A percentile compares a stretch with the other conserved stretches of the same genome.
phyloP scores from a whole-genome alignment of 768 basidiomycete genomes.

The Suillus weaverae region DNA sequence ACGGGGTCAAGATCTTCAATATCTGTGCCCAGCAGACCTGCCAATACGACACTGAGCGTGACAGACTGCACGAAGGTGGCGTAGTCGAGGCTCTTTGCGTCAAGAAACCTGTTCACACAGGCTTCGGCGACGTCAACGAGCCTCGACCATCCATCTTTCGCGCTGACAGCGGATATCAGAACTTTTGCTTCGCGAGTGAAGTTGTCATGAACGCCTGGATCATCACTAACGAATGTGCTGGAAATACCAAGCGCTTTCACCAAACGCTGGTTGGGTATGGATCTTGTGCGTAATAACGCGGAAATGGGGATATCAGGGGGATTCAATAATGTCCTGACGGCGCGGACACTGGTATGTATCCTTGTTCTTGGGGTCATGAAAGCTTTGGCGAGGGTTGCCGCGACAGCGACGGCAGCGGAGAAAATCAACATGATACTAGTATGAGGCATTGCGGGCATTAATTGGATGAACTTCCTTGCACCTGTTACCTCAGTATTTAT shows the following conservation, averaged over 20 bases:
- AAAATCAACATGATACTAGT: not conserved
- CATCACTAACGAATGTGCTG: slow-evolving; percentile 53
- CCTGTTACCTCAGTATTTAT: not conserved
- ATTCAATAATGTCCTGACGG: slow-evolving; percentile 17
- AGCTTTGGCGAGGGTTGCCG: not conserved
- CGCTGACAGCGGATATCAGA: slow-evolving; percentile 16
- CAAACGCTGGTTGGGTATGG: slow-evolving; percentile 24
- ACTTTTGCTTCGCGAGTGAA: slow-evolving; percentile 26
- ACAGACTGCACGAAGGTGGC: slow-evolving; percentile 40
- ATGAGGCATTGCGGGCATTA: not conserved
- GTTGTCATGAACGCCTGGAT: slow-evolving; percentile 28
- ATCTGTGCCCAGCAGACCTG: slow-evolving; percentile 37
- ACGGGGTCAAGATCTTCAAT: slow-evolving; percentile 28
- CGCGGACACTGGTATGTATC: slow-evolving; percentile 7
- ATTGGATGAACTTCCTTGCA: not conserved
- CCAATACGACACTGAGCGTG: slow-evolving; percentile 39
- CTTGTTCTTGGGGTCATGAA: slow-evolving; percentile 4
- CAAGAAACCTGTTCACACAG: not conserved
- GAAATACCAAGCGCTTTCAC: slow-evolving; percentile 32
- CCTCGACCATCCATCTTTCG: slow-evolving; percentile 15
- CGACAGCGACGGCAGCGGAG: not conserved
- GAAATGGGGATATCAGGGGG: slow-evolving; percentile 16
- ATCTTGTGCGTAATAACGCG: slow-evolving; percentile 19
- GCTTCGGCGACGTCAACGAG: slow-evolving; percentile 17
- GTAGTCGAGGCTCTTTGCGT: slow-evolving; percentile 19